phyloP scores from a whole-genome alignment of 2,329 filamentous ascomycete genomes.

The Tricladium varicosporioides region DNA sequence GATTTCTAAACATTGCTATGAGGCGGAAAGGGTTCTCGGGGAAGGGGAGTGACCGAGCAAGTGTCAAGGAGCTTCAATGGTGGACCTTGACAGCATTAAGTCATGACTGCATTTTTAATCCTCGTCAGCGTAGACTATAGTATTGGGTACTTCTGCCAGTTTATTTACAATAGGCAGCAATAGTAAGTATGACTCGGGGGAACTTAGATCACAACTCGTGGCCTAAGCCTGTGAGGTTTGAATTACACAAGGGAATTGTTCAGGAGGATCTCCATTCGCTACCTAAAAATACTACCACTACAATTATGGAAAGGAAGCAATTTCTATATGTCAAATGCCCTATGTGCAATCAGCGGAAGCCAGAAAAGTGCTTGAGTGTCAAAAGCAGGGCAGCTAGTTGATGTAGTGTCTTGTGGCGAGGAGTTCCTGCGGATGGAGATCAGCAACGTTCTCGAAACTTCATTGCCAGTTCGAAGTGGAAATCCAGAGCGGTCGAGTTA shows the following conservation, averaged over 20 bases:
- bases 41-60: too few species aligned
- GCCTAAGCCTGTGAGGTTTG: background rate
- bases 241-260: background rate
- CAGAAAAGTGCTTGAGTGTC: constrained; percentile 14
- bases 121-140: too few species aligned
- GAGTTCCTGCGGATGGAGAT: constrained; percentile 28
- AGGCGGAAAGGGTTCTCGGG: too few species aligned
- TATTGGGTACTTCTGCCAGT: too few species aligned
- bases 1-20: too few species aligned
- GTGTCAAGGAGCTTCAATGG: too few species aligned
- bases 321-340: constrained; percentile 23
- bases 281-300: constrained; percentile 8
- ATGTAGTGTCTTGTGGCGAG: constrained; percentile 7
- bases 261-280: constrained; percentile 13
- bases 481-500: background rate
- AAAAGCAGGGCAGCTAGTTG: constrained; percentile 3
- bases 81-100: too few species aligned
- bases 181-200: too few species aligned
- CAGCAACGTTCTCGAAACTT: constrained; percentile 26
- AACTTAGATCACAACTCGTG: background rate
- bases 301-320: constrained; percentile 5
- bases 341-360: constrained; percentile 32
- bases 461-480: background rate
- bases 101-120: too few species aligned
- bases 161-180: too few species aligned